These are phyloP conservation scores for Leucoagaricus sp. DNA, from an alignment of 1,284 basidiomycete genomes.

Conservation along the genomic window DNA sequence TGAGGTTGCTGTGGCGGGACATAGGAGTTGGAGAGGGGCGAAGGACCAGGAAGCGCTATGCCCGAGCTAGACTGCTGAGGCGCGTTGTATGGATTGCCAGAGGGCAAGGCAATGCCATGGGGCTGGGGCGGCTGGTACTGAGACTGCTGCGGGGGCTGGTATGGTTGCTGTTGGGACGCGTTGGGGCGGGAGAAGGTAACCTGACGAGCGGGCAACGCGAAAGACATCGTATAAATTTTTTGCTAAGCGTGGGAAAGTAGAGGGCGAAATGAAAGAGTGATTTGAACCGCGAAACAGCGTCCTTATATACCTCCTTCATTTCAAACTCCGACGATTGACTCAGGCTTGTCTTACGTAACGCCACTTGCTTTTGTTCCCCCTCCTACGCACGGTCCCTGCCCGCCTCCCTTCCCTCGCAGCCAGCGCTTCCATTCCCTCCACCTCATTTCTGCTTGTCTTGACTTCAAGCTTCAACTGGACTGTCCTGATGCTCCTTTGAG, in stretches of 20 bases:
- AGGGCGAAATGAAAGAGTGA: constrained; percentile 32
- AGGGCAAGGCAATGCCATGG: constrained; percentile 50
- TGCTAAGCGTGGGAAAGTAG: constrained; percentile 39
- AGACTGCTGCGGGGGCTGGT: constrained; percentile 44
- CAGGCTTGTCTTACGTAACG: constrained; percentile 40
- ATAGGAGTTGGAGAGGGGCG: constrained; percentile 45
- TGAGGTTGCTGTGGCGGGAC: constrained; percentile 34
- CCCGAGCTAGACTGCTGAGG: constrained; percentile 31
- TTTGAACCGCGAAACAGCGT: constrained; percentile 28
- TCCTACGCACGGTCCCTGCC: constrained; percentile 6
- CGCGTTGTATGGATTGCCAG: constrained; percentile 35
- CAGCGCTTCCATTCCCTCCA: background rate
- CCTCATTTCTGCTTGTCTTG: background rate
- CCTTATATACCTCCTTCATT: constrained; percentile 41
- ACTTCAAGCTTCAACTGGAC: background rate
- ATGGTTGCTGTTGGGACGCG: constrained; percentile 41
- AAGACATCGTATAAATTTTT: constrained; percentile 55
- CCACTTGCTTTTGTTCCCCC: constrained; percentile 30
- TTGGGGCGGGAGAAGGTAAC: constrained; percentile 72
- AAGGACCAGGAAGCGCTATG: constrained; percentile 50
- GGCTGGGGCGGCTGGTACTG: constrained; percentile 42
- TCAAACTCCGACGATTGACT: constrained; percentile 44
- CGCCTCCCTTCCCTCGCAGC: constrained; percentile 6
- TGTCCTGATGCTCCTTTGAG: background rate
- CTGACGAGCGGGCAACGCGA: constrained; percentile 73